Base-by-base conservation (phyloP, 305 asterid species). In the Fraxinus platypoda region DNA sequence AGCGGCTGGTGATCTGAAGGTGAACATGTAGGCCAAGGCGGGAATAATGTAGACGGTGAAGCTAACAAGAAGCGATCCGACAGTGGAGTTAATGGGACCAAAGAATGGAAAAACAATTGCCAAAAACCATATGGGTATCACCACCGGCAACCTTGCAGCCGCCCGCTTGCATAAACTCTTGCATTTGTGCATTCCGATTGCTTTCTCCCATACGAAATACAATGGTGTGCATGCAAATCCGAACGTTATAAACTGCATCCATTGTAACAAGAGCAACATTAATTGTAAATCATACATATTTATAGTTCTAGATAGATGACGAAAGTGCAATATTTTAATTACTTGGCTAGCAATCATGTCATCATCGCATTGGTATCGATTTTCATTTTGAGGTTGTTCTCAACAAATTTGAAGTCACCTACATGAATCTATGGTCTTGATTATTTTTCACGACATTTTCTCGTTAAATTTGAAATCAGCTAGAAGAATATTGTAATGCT, bases 51-150 rank as follows among this genome's bases (percentile, higher is more conserved):
- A 90, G 33, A 88, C 90, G 7, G 91, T 88, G 89, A 88, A 90
- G 89, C 90, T 89, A 31, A 89, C 92, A 1, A 90, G 88, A 68
- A 88, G 90, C 0, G 91, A 86, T 33, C 93, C 93, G 8, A 90
- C 93, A 6, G 90, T 71, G 6, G 91, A 90, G 62, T 90, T 90
- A 5, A 90, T 90, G 17, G 91, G 93, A 0, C 93, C 93, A 54
- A 90, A 90, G 86, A 90, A 90, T 0, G 93, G 92, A 87, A 90
- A 90, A 71, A 88, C 35, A 46, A 90, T 90, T 78, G 90, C 90
- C 1, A 90, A 35, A 88, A 90, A 90, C 93, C 93, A 90, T 62
- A 90, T 88, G 3, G 91, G 92, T 33, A 90, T 78, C 66, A 90
- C 91, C 75, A 88, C 91, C 6, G 90, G 91, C 78, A 89, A 75